Percentiles rank a stretch among this genome's conserved stretches.
Conservation (phyloP, 2,329 filamentous ascomycete species). For the Exophiala bonariae region DNA sequence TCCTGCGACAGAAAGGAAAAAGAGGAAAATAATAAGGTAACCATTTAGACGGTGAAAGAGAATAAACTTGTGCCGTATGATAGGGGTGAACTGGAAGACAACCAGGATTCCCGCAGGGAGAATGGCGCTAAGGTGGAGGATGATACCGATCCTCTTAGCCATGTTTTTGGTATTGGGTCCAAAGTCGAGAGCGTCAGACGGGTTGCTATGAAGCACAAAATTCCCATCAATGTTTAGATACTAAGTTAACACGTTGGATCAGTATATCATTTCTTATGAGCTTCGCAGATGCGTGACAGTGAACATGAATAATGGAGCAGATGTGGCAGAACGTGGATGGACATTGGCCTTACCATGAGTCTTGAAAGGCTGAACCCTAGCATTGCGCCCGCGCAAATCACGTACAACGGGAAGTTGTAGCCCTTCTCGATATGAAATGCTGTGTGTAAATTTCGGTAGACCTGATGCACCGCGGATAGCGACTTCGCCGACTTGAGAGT, state of each 20-base stretch:
- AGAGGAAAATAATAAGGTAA: conserved; percentile 54
- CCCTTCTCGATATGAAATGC: conserved; percentile 54
- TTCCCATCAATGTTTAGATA: conserved; percentile 49
- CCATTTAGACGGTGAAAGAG: conserved; percentile 62
- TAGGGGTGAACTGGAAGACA: conserved; percentile 43
- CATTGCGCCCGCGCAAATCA: conserved; percentile 49
- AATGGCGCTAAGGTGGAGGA: conserved; percentile 41
- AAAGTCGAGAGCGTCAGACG: conserved; percentile 13
- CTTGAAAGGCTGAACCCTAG: conserved; percentile 52
- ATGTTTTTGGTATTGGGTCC: conserved; percentile 41
- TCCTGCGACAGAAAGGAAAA: conserved; percentile 47
- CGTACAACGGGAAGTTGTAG: conserved; percentile 58
- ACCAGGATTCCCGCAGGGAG: conserved; percentile 40
- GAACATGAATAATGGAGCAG: too few relatives aligned
- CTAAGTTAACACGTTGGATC: conserved; percentile 47
- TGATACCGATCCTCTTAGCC: conserved; percentile 43
- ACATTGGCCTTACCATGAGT: too few relatives aligned
- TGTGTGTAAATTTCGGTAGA: too few relatives aligned
- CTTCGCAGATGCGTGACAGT: too few relatives aligned
- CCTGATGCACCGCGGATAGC: too few relatives aligned
- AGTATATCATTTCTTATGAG: too few relatives aligned
- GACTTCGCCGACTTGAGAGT: too few relatives aligned
- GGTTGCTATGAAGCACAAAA: conserved; percentile 1
- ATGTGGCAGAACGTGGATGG: too few relatives aligned
- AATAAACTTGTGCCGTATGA: conserved; percentile 48